Percentiles rank a stretch among this genome's conserved stretches.
phyloP scores from a whole-genome alignment of 176 grass and related monocot genomes.

The Avena sativa region DNA sequence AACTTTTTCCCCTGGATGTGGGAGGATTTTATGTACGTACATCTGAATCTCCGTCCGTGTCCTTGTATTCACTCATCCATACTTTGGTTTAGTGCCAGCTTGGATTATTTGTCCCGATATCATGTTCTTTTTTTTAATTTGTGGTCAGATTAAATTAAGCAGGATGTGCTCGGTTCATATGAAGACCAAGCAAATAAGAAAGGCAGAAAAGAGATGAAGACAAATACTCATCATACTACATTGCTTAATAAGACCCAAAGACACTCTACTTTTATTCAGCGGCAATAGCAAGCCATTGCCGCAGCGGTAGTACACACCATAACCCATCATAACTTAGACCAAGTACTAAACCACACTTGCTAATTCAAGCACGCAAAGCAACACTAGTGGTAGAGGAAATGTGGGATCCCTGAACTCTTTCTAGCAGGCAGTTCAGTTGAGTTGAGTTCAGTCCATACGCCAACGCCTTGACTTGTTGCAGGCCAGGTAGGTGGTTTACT shows the following conservation, averaged over 20 bases:
- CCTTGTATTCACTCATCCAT: neutral
- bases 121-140: neutral
- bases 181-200: neutral
- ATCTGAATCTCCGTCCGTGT: neutral
- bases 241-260: neutral
- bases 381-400: neutral
- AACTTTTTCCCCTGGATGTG: neutral
- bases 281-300: neutral
- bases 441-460: conserved; percentile 30
- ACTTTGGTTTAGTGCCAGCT: neutral
- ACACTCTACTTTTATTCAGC: conserved; percentile 16
- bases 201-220: neutral
- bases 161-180: neutral
- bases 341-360: neutral
- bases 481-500: neutral
- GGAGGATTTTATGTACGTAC: neutral
- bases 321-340: conserved; percentile 16
- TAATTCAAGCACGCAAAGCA: conserved; percentile 32
- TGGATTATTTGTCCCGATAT: neutral
- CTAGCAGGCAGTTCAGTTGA: neutral
- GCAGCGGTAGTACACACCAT: conserved; percentile 27
- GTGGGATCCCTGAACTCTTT: neutral
- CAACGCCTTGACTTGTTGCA: neutral
- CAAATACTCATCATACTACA: neutral
- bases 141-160: neutral